Conservation (phyloP, 306 rosid genomes). For the Dryas drummondii region DNA sequence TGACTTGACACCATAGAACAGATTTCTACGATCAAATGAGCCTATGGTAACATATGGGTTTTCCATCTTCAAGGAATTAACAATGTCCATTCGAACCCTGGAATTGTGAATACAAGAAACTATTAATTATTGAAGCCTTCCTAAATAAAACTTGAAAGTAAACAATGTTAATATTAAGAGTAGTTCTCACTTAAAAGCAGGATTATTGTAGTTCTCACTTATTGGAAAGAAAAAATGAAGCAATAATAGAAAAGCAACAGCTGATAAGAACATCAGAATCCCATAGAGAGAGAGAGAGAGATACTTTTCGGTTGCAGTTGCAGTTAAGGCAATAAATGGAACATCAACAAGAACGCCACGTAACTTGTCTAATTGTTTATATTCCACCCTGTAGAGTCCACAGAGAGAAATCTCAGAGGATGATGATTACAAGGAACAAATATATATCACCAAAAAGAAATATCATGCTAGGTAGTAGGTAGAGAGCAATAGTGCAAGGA, state of each 20-base stretch:
- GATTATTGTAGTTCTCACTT: not conserved
- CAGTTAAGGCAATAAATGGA: constrained; percentile 88
- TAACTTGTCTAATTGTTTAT: constrained; percentile 71
- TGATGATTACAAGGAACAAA: not conserved
- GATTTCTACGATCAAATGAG: constrained; percentile 82
- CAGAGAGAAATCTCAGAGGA: constrained; percentile 10
- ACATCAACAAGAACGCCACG: constrained; percentile 67
- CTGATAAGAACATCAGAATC: not conserved
- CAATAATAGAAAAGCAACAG: constrained; percentile 4
- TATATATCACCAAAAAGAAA: not conserved
- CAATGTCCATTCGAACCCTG: constrained; percentile 81
- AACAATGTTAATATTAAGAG: constrained; percentile 3
- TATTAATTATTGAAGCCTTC: not conserved
- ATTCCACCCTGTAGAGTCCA: constrained; percentile 55
- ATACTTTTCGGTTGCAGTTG: constrained; percentile 90
- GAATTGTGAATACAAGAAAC: constrained; percentile 13
- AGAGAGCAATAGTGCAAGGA: not conserved
- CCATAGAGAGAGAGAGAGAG: constrained; percentile 28
- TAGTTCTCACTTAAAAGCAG: not conserved
- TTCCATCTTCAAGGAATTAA: constrained; percentile 67
- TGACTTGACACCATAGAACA: constrained; percentile 79
- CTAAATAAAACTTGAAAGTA: constrained; percentile 13
- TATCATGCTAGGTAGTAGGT: not conserved
- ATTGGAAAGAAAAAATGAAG: not conserved
- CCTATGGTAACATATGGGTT: constrained; percentile 67